Percentiles rank a stretch among this genome's conserved stretches.
Conservation (phyloP, 768 basidiomycete species). For the Cystofilobasidium bisporidii region DNA sequence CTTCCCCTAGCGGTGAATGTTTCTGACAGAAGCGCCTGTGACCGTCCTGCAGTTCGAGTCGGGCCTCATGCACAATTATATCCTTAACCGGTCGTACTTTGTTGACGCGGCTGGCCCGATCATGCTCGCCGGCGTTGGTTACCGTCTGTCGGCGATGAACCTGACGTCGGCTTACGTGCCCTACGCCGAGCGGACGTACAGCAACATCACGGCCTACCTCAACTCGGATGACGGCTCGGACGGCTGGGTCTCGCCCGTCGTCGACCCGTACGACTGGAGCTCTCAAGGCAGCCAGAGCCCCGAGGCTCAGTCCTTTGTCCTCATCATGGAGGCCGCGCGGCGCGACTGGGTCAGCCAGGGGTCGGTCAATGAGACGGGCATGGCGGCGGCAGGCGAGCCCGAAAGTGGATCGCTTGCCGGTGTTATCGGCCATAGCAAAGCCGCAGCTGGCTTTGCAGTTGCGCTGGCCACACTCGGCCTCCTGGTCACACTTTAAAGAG, state of each 20-base stretch:
- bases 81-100: slow-evolving; percentile 5
- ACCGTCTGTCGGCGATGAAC: slow-evolving; percentile 19
- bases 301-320: slow-evolving; percentile 69
- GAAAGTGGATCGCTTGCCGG: neutral
- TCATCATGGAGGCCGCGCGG: slow-evolving; percentile 66
- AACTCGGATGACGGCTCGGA: slow-evolving; percentile 32
- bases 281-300: slow-evolving; percentile 51
- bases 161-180: slow-evolving; percentile 20
- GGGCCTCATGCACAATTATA: slow-evolving; percentile 22
- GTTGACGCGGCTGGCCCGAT: slow-evolving; percentile 11
- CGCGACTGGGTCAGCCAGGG: slow-evolving; percentile 53
- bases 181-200: slow-evolving; percentile 22
- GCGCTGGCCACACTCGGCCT: neutral
- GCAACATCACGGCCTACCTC: slow-evolving; percentile 15
- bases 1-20: no score
- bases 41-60: slow-evolving; percentile 6
- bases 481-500: no score
- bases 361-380: slow-evolving; percentile 11
- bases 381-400: neutral
- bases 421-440: no score
- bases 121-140: slow-evolving; percentile 20
- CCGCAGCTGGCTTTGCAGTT: neutral
- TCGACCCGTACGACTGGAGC: slow-evolving; percentile 55
- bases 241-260: slow-evolving; percentile 66
- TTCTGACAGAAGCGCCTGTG: neutral